phyloP scores from a whole-genome alignment of 331 rosid species.

The Arachis monticola region DNA sequence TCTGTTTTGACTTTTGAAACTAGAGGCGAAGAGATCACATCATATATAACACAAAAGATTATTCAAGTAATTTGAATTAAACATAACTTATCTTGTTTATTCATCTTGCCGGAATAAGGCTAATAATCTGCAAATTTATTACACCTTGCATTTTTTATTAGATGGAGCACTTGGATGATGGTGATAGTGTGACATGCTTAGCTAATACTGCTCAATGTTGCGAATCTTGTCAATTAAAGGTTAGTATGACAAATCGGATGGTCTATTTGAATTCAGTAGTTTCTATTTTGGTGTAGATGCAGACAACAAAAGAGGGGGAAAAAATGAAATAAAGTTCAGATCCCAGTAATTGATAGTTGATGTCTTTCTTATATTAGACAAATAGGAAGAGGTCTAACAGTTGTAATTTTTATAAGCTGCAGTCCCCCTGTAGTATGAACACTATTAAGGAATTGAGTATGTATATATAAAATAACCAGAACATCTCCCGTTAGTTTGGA shows the following conservation, averaged over 20 bases:
- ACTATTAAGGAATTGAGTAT: not conserved
- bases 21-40: conserved; percentile 63
- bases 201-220: conserved; percentile 47
- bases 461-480: not conserved
- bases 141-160: conserved; percentile 47
- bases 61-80: conserved; percentile 66
- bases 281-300: conserved; percentile 20
- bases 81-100: conserved; percentile 23
- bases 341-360: not conserved
- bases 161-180: conserved; percentile 57
- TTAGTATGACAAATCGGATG: conserved; percentile 41
- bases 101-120: conserved; percentile 32
- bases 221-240: conserved; percentile 74
- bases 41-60: conserved; percentile 60
- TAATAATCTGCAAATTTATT: conserved; percentile 15
- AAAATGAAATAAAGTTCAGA: not conserved
- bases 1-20: conserved; percentile 69
- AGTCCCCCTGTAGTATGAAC: not conserved
- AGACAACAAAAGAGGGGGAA: not conserved
- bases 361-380: not conserved
- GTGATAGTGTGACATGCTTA: conserved; percentile 33
- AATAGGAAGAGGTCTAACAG: not conserved
- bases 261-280: conserved; percentile 25
- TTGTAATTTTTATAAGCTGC: not conserved
- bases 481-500: not conserved